Base-by-base conservation (phyloP, 306 rosid species). In the Sesbania bispinosa region DNA sequence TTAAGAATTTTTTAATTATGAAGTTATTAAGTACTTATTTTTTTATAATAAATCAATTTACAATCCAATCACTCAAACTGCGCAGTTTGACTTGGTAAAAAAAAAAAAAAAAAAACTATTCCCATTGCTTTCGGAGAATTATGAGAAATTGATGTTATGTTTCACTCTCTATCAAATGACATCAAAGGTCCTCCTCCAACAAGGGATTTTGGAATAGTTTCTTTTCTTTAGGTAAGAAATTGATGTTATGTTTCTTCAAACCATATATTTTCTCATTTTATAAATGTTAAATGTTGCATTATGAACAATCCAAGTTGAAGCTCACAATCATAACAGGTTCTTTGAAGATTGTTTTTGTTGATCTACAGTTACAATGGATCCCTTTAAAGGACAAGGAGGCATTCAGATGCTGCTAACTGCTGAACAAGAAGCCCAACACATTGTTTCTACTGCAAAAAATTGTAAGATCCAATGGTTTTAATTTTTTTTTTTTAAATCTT, bases 341-440 rank as follows among this genome's bases (percentile, higher is more conserved):
- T 69, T 9, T 32, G 38, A 61, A 6, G 35, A 26, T 47, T 68
- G 61, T 52, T 29, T 76, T 62, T 59, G 55, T 62, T 45, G 38
- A 42, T 24, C 46, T 16, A 30, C 69, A 81, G 81, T 38, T 62
- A 48, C 50, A 33, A 91, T 91, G 97, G 92, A 91, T 55, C 77
- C 93, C 1, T 81, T 85, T 13, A 81, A 81, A 87, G 97, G 97
- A 67, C 93, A 88, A 80, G 96, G 97, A 21, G 88, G 96, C 76
- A 92, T 92, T 79, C 97, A 92, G 46, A 89, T 89, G 96, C 81
- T 89, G 41, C 77, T 92, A 58, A 83, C 87, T 9, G 95, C 90
- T 47, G 98, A 92, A 58, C 95, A 88, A 81, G 98, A 92, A 69
- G 98, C 95, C 33, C 98, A 92, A 71, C 85, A 82, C 10, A 80